Conservation (phyloP, 257 asterid genomes). For the Linaria vulgaris region DNA sequence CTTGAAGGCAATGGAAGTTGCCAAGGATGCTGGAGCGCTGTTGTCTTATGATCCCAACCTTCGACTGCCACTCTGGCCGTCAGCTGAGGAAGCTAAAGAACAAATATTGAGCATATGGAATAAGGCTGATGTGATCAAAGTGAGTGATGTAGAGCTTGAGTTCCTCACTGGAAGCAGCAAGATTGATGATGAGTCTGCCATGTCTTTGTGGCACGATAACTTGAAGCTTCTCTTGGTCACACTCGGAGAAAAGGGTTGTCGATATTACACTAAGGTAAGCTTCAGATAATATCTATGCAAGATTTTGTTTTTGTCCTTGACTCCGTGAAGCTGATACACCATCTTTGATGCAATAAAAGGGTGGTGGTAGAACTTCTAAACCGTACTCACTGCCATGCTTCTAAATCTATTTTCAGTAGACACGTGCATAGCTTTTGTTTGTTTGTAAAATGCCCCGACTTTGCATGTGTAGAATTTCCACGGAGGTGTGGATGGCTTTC, state of each 20-base stretch:
- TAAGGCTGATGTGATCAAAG: constrained; percentile 81
- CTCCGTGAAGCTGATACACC: too few species aligned
- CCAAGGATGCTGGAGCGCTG: constrained; percentile 81
- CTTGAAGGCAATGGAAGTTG: constrained; percentile 88
- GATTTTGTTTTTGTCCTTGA: too few species aligned
- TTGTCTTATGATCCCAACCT: constrained; percentile 93
- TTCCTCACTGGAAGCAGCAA: constrained; percentile 79
- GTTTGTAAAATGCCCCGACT: too few species aligned
- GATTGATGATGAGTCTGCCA: constrained; percentile 79
- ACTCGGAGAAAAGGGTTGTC: constrained; percentile 89
- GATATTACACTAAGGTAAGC: constrained; percentile 75
- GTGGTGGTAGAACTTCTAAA: too few species aligned
- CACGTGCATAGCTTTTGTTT: too few species aligned
- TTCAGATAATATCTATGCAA: too few species aligned
- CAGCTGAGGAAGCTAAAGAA: constrained; percentile 68
- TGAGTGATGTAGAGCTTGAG: constrained; percentile 83
- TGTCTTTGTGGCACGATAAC: constrained; percentile 87
- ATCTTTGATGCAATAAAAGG: too few species aligned
- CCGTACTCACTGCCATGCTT: too few species aligned
- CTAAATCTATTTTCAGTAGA: too few species aligned
- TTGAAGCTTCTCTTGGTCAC: constrained; percentile 85
- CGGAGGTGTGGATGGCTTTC: constrained; percentile 37
- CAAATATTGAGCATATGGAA: constrained; percentile 94
- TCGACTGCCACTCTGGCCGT: constrained; percentile 82
- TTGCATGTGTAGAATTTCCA: constrained; percentile 29